Evolutionary conservation across 192 early-diverging fungal species (phyloP).

Genomic region (Coemansia reversa): DNA sequence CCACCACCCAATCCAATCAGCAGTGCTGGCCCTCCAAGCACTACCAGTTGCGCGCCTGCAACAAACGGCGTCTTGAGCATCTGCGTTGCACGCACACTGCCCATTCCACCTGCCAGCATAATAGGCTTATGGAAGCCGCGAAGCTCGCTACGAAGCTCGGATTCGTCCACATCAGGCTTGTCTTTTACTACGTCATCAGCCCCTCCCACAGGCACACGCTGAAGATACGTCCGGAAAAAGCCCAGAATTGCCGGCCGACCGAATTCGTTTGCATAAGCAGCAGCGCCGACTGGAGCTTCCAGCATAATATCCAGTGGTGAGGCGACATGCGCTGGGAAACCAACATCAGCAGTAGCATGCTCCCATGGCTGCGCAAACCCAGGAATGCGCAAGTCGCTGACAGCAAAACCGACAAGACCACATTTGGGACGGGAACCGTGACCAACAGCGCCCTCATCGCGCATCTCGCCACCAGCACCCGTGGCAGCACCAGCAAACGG

Average conservation of each 20-base stretch:
- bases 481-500: slow-evolving; percentile 98
- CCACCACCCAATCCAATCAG: slow-evolving; percentile 99
- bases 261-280: slow-evolving; percentile 99
- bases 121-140: slow-evolving; percentile 99
- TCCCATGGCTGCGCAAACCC: slow-evolving; percentile 94
- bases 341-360: slow-evolving; percentile 58
- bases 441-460: slow-evolving; percentile 98
- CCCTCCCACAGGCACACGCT: slow-evolving; percentile 33
- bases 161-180: slow-evolving; percentile 43
- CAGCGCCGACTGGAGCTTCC: slow-evolving; percentile 93
- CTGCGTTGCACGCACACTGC: slow-evolving; percentile 87
- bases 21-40: slow-evolving; percentile 96
- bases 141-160: slow-evolving; percentile 60
- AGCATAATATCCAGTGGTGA: slow-evolving; percentile 97
- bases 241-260: slow-evolving; percentile 93
- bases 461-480: slow-evolving; percentile 98
- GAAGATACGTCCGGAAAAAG: slow-evolving; percentile 93
- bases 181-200: slow-evolving; percentile 5
- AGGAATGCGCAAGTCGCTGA: slow-evolving; percentile 93
- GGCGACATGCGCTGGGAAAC: slow-evolving; percentile 87
- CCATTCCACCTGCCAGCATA: slow-evolving; percentile 98
- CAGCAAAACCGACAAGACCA: slow-evolving; percentile 92
- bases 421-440: slow-evolving; percentile 94
- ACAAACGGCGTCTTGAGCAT: slow-evolving; percentile 84
- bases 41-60: slow-evolving; percentile 78